Evolutionary conservation across 2,329 filamentous ascomycete species (phyloP).

Genomic region (Diaporthe sp.): DNA sequence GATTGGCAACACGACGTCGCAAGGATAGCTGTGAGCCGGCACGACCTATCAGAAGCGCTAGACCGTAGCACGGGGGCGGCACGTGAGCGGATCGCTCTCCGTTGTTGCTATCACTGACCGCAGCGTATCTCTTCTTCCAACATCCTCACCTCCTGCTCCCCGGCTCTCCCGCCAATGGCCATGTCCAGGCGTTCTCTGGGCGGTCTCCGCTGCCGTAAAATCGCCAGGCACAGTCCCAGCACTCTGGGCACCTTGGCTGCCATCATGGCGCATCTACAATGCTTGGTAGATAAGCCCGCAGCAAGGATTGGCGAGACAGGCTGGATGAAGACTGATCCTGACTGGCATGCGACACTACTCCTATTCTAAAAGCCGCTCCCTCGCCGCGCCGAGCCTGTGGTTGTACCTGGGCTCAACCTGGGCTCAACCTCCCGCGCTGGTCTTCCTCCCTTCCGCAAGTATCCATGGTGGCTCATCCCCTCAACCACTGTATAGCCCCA

Average conservation of each 20-base stretch:
- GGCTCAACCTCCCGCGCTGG: not conserved
- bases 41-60: conserved; percentile 16
- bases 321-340: not conserved
- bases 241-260: conserved; percentile 4
- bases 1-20: conserved; percentile 9
- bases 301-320: not conserved
- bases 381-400: not conserved
- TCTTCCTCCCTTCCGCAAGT: not conserved
- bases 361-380: conserved; percentile 6
- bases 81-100: not conserved
- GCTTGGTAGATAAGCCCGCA: conserved; percentile 17
- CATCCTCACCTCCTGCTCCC: not conserved
- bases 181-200: not conserved
- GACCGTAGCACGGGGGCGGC: conserved; percentile 6
- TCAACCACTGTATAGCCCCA: not conserved
- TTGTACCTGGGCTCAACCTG: too few relatives aligned
- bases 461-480: not conserved
- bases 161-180: not conserved
- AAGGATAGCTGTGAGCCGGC: not conserved
- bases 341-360: not conserved
- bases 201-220: not conserved
- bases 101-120: not conserved
- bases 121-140: not conserved
- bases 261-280: conserved; percentile 15
- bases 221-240: not conserved